Conservation (phyloP, 1,284 basidiomycete species). For the Trichosporon sp. region DNA sequence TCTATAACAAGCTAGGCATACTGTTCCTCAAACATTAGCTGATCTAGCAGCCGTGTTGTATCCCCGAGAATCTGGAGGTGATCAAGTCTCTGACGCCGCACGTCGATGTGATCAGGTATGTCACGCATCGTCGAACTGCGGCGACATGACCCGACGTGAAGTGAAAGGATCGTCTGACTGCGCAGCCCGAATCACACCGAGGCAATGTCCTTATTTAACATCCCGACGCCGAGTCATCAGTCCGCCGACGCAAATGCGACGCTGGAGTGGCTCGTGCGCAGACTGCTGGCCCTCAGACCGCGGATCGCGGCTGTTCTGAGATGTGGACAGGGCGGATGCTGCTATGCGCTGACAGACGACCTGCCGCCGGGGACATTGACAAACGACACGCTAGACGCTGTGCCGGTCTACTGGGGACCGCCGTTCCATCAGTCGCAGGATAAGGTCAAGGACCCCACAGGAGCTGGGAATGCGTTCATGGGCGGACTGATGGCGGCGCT, state of each 20-base stretch:
- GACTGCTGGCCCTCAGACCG: constrained; percentile 17
- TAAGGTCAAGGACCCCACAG: constrained; percentile 41
- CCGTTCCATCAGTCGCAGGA: constrained; percentile 27
- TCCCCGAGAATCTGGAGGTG: constrained; percentile 23
- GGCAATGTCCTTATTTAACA: constrained; percentile 29
- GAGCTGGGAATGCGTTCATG: constrained; percentile 45
- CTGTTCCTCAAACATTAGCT: background rate
- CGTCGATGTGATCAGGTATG: constrained; percentile 34
- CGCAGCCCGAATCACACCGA: constrained; percentile 47
- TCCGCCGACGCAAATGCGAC: constrained; percentile 1
- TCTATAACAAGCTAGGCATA: too few relatives aligned
- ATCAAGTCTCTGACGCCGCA: constrained; percentile 17
- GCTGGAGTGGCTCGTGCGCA: constrained; percentile 17
- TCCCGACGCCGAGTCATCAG: constrained; percentile 5
- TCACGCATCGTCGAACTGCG: background rate
- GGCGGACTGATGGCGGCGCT: constrained; percentile 41
- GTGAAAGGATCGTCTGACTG: too few relatives aligned
- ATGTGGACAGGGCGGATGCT: constrained; percentile 28
- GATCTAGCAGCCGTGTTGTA: constrained; percentile 17
- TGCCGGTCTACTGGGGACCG: constrained; percentile 27
- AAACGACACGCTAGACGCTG: background rate
- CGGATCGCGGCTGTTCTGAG: constrained; percentile 28
- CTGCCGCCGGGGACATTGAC: constrained; percentile 2
- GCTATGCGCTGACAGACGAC: constrained; percentile 21
- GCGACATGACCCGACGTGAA: background rate